These are phyloP conservation scores for Centrapalus pauciflorus DNA, from an alignment of 129 eudicot species.

Conservation along the genomic window DNA sequence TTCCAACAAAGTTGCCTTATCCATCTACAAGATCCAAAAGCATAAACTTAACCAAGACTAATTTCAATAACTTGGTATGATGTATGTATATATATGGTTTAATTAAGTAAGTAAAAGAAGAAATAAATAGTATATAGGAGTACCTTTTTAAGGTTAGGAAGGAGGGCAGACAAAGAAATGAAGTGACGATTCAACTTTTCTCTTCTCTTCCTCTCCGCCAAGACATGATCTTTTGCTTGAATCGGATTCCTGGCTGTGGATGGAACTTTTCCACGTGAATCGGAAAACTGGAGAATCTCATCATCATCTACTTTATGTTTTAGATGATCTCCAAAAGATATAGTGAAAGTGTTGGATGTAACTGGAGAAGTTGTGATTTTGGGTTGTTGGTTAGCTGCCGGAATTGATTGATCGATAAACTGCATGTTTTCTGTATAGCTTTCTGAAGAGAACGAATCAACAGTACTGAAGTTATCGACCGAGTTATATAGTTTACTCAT, in stretches of 20 bases:
- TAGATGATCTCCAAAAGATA: slow-evolving; percentile 25
- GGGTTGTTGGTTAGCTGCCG: neutral
- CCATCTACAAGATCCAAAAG: slow-evolving; percentile 31
- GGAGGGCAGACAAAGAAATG: slow-evolving; percentile 25
- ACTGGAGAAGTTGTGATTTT: neutral
- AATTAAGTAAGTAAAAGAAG: too few relatives aligned
- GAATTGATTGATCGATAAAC: slow-evolving; percentile 14
- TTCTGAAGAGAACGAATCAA: slow-evolving; percentile 14
- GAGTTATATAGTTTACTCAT: slow-evolving; percentile 6
- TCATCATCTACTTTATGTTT: slow-evolving; percentile 6
- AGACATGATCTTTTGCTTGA: slow-evolving; percentile 36
- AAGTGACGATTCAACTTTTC: slow-evolving; percentile 28
- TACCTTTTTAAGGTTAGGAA: slow-evolving; percentile 37
- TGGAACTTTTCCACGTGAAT: slow-evolving; percentile 9
- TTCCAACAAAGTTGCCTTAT: slow-evolving; percentile 48
- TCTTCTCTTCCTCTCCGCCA: slow-evolving; percentile 30
- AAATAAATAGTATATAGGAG: too few relatives aligned
- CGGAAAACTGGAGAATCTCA: neutral
- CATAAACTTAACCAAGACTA: too few relatives aligned
- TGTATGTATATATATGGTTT: too few relatives aligned
- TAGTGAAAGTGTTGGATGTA: slow-evolving; percentile 30
- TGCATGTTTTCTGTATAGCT: slow-evolving; percentile 9
- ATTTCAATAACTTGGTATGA: too few relatives aligned
- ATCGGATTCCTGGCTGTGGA: neutral
- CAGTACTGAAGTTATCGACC: slow-evolving; percentile 3